These are phyloP conservation scores for Colletotrichum incanum DNA, from an alignment of 2,329 filamentous ascomycete genomes.

Conservation along the genomic window DNA sequence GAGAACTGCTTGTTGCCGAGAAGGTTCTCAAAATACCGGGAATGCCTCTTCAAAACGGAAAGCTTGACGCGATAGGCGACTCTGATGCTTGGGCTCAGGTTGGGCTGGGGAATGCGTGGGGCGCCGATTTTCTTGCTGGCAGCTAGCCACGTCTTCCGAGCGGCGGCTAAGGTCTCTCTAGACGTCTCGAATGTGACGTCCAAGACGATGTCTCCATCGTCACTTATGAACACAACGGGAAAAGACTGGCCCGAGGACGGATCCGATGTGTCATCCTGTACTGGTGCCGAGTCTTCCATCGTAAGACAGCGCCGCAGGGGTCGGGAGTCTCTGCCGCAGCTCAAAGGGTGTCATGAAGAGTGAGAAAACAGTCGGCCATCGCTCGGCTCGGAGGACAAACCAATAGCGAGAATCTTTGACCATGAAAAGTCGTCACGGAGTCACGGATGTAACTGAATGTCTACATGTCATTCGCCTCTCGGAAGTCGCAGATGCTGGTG, in stretches of 20 bases:
- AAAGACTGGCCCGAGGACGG: conserved; percentile 47
- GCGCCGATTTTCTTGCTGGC: conserved; percentile 50
- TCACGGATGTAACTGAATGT: conserved; percentile 8
- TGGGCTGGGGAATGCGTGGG: conserved; percentile 48
- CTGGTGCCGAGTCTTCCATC: conserved; percentile 47
- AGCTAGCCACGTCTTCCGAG: conserved; percentile 57
- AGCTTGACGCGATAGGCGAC: conserved; percentile 74
- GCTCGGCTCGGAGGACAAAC: background rate
- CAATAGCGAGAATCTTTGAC: background rate
- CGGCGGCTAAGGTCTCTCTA: conserved; percentile 63
- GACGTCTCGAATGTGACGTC: conserved; percentile 77
- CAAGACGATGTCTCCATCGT: conserved; percentile 76
- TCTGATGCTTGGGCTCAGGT: conserved; percentile 56
- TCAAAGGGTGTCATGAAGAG: conserved; percentile 28
- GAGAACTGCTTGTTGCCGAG: conserved; percentile 75
- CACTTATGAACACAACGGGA: conserved; percentile 66
- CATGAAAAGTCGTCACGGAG: background rate
- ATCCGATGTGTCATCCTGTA: conserved; percentile 46
- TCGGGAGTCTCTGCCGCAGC: conserved; percentile 16
- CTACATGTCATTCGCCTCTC: conserved; percentile 13
- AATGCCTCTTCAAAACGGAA: conserved; percentile 70
- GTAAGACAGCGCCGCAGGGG: conserved; percentile 26
- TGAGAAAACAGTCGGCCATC: conserved; percentile 10
- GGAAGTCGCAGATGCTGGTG: background rate
- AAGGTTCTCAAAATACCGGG: conserved; percentile 79